Conservation (phyloP, 345 rosid genomes). For the Gossypium thurberi region DNA sequence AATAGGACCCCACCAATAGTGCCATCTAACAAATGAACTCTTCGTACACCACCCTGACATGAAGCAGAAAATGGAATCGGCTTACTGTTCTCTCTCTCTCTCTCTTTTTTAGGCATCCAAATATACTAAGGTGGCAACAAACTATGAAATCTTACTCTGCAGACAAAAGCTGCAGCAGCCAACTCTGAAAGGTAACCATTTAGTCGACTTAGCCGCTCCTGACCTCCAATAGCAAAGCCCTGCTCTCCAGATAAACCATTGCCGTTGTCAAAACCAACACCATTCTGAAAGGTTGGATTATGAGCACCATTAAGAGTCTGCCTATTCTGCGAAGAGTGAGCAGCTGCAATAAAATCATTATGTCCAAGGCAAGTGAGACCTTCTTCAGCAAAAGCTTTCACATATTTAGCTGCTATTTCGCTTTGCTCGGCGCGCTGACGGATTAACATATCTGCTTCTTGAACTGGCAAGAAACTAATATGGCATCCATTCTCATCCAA, state of each 20-base stretch:
- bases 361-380: conserved; percentile 30
- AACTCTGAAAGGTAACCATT: conserved; percentile 83
- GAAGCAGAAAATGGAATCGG: conserved; percentile 8
- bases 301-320: conserved; percentile 28
- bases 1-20: conserved; percentile 75
- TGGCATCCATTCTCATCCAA: conserved; percentile 74
- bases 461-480: conserved; percentile 75
- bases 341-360: conserved; percentile 41
- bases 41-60: conserved; percentile 85
- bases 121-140: conserved; percentile 2
- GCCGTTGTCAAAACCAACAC: conserved; percentile 84
- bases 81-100: not conserved
- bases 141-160: conserved; percentile 50
- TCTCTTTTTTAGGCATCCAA: not conserved
- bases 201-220: conserved; percentile 66
- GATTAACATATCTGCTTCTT: conserved; percentile 82
- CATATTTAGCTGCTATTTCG: conserved; percentile 85
- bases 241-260: conserved; percentile 75
- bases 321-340: conserved; percentile 34
- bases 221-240: conserved; percentile 97
- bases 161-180: conserved; percentile 95
- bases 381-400: conserved; percentile 68
- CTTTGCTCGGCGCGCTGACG: conserved; percentile 81
- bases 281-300: conserved; percentile 62
- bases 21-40: conserved; percentile 96